Evolutionary conservation across 78 protist genomes (phyloP), one percentile per base, ranked within the genome.

Genomic region (Dictyostelium brefeldianum): DNA sequence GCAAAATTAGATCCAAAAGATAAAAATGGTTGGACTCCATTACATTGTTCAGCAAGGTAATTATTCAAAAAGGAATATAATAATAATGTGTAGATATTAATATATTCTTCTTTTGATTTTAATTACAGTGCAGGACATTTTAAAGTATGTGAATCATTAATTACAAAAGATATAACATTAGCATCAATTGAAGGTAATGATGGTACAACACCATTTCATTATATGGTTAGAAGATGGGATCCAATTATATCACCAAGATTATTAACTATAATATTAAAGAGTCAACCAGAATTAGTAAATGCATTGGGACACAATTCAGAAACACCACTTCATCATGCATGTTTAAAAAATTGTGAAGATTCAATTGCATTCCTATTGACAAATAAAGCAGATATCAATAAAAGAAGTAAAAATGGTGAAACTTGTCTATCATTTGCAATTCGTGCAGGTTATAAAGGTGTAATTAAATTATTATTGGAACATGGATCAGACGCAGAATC

Each of bases 381-480:
- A 17, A 22, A 84, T 8, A 59, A 59, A 9, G 78, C 92, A 25
- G 82, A 84, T 84, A 27, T 84, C 29, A 84, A 84, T 59, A 74
- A 25, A 31, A 51, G 92, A 43, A 47, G 83, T 59, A 71, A 62
- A 82, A 57, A 53, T 47, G 92, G 92, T n/a, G 92, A 84, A 50
- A 84, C 92, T 36, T 84, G 92, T 74, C 59, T 84, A 59, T 57
- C 92, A 75, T 84, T 84, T 75, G 92, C 92, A 62, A 84, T 84
- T 74, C 77, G 92, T 74, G 92, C 83, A 46, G 92, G 92, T 56
- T 67, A 84, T 62, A 84, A 84, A 74, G 80, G 71, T 59, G 82
- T 59, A 41, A 65, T 84, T 73, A 84, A 84, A 62, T 59, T 84
- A 48, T 75, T 84, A 27, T 84, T 84, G 78, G 92, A 84, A 9